Evolutionary conservation across 176 grass and related monocot species (phyloP).

Genomic region (Rhynchospora breviuscula): DNA sequence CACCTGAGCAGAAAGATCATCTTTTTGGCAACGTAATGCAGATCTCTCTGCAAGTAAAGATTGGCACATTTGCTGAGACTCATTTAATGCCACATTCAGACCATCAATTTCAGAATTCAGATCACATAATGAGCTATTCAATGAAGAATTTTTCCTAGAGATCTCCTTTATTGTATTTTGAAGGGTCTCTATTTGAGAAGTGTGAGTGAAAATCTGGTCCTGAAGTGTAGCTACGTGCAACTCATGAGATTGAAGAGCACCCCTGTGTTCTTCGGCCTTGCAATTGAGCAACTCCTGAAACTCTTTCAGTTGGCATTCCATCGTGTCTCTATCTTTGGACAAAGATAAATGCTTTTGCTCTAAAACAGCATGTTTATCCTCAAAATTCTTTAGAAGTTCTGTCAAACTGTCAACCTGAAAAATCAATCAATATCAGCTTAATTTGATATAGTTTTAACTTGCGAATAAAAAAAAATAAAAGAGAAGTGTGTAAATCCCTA

Average conservation of each 20-base stretch:
- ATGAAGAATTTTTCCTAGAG: constrained; percentile 9
- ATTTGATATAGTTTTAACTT: background rate
- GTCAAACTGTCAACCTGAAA: constrained; percentile 67
- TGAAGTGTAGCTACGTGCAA: constrained; percentile 3
- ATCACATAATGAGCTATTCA: constrained; percentile 15
- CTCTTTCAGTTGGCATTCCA: constrained; percentile 47
- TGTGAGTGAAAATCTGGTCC: constrained; percentile 14
- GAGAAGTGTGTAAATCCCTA: background rate
- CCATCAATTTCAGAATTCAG: constrained; percentile 7
- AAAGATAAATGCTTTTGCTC: constrained; percentile 44
- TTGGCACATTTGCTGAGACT: constrained; percentile 19
- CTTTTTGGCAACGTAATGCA: constrained; percentile 18
- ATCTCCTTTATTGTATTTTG: constrained; percentile 22
- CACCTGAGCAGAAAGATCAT: constrained; percentile 20
- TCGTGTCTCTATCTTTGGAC: constrained; percentile 52
- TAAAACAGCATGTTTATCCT: constrained; percentile 49
- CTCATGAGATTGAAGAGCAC: constrained; percentile 10
- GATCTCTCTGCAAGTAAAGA: constrained; percentile 24
- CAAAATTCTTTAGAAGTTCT: constrained; percentile 46
- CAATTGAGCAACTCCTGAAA: constrained; percentile 50
- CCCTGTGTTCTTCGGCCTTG: constrained; percentile 58
- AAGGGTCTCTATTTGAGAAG: constrained; percentile 19
- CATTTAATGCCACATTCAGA: constrained; percentile 17
- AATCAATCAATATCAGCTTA: constrained; percentile 23
- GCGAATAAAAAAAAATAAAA: background rate